Conservation (phyloP, 768 basidiomycete species). For the Pholiota microspora region DNA sequence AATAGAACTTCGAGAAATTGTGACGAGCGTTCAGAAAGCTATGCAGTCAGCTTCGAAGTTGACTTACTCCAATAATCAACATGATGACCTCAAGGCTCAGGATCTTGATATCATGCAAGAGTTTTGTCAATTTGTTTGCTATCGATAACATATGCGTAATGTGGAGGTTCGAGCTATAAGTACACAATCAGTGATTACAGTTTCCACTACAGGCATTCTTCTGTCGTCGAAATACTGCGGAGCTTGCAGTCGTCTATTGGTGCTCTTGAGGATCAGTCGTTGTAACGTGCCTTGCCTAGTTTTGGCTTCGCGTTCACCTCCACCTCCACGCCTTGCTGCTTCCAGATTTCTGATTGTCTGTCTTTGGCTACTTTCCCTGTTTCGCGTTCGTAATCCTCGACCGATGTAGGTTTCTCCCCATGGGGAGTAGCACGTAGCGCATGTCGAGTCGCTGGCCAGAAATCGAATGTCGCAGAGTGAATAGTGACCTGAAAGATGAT, state of each 20-base stretch:
- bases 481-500: constrained; percentile 54
- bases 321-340: constrained; percentile 54
- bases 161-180: neutral
- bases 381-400: constrained; percentile 61
- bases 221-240: too few species aligned
- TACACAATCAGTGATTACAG: neutral
- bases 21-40: too few species aligned
- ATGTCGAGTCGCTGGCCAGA: constrained; percentile 75
- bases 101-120: too few species aligned
- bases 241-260: neutral
- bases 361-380: constrained; percentile 73
- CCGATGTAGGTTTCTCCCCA: constrained; percentile 75
- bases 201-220: too few species aligned
- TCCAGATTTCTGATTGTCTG: constrained; percentile 71
- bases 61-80: too few species aligned
- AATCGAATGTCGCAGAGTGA: constrained; percentile 82
- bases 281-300: constrained; percentile 46
- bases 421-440: constrained; percentile 81
- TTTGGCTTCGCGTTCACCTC: constrained; percentile 27
- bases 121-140: neutral
- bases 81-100: too few species aligned
- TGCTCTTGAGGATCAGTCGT: constrained; percentile 42
- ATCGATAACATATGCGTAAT: neutral
- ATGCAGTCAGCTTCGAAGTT: too few species aligned
- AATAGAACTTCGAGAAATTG: too few species aligned